These are phyloP conservation scores for Suhomyces pyralidae DNA, from an alignment of 805 yeast genomes.

Conservation along the genomic window DNA sequence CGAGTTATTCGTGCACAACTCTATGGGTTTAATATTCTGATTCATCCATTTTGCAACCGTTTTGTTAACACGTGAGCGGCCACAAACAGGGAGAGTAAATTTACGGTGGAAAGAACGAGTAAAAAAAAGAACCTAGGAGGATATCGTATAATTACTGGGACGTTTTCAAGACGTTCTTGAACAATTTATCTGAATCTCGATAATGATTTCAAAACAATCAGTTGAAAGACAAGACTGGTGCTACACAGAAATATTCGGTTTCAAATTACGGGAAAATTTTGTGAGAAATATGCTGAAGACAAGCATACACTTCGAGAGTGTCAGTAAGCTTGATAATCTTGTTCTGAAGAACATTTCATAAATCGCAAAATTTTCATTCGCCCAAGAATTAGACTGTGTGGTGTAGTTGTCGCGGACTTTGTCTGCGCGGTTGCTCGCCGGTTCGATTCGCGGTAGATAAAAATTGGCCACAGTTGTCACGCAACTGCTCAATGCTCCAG, in stretches of 20 bases:
- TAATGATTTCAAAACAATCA: too few species aligned
- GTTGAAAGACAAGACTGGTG: too few species aligned
- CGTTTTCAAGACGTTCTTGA: too few species aligned
- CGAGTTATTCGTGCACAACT: background rate
- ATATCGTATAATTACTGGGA: too few species aligned
- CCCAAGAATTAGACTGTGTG: background rate
- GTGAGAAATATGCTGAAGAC: too few species aligned
- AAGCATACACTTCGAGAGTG: too few species aligned
- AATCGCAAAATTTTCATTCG: background rate
- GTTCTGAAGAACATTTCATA: background rate
- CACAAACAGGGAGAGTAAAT: background rate
- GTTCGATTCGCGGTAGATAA: slow-evolving; percentile 5
- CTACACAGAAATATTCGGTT: too few species aligned
- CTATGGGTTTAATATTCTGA: background rate
- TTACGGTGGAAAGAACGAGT: background rate
- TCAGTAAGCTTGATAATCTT: too few species aligned
- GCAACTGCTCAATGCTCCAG: slow-evolving; percentile 31
- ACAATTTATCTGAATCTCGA: too few species aligned
- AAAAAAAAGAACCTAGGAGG: too few species aligned
- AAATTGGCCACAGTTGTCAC: background rate
- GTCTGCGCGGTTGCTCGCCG: background rate
- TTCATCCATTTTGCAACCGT: background rate
- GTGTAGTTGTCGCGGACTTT: background rate
- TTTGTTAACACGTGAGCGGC: background rate
- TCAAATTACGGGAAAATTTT: too few species aligned